These are phyloP conservation scores for Tetrahymena borealis DNA, from an alignment of 73 alveolate genomes.

Conservation along the genomic window DNA sequence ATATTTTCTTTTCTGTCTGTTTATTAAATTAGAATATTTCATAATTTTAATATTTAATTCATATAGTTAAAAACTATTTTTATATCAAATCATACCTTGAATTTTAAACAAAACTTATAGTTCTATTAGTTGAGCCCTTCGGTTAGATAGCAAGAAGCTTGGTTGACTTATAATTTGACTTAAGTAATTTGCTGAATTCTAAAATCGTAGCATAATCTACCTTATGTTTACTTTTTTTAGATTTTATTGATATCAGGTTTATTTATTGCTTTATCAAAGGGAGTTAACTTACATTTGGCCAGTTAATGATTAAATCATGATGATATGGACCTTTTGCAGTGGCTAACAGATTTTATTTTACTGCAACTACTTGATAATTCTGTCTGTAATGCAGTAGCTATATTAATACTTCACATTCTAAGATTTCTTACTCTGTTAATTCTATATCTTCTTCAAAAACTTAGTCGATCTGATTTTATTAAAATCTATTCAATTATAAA, in stretches of 20 bases:
- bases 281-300: background rate
- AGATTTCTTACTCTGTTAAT: background rate
- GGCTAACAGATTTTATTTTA: background rate
- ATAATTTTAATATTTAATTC: background rate
- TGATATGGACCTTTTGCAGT: background rate
- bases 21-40: background rate
- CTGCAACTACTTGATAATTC: background rate
- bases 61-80: background rate
- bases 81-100: background rate
- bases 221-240: background rate
- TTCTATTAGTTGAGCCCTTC: background rate
- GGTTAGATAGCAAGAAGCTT: background rate
- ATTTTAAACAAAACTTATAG: background rate
- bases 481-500: background rate
- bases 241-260: background rate
- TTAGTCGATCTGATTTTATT: background rate
- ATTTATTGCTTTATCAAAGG: background rate
- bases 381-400: background rate
- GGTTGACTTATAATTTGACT: background rate
- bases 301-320: background rate
- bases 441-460: background rate
- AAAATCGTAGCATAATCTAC: background rate
- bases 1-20: background rate
- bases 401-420: background rate
- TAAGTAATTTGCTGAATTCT: background rate